These are phyloP conservation scores for Plectosphaerella cucumerina DNA, from an alignment of 2,329 filamentous ascomycete genomes.

Conservation along the genomic window DNA sequence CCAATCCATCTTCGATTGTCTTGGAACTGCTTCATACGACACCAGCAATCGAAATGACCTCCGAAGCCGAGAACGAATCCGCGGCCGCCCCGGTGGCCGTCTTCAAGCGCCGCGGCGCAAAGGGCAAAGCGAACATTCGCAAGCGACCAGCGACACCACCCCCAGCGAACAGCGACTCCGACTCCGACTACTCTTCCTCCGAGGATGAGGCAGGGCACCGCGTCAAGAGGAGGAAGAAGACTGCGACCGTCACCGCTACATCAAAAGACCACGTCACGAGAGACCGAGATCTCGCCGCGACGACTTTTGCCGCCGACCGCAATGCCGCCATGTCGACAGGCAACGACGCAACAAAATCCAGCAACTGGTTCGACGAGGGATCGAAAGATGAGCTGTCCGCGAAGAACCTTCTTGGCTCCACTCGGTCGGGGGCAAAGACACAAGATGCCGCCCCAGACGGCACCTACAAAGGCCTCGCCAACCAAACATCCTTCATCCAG, in stretches of 20 bases:
- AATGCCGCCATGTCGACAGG: constrained; percentile 57
- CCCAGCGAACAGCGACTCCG: constrained; percentile 57
- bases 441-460: constrained; percentile 47
- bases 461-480: constrained; percentile 72
- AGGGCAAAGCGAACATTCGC: constrained; percentile 71
- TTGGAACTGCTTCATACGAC: no score
- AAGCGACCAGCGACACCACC: constrained; percentile 79
- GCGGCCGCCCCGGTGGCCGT: constrained; percentile 49
- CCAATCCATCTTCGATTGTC: no score
- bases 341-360: constrained; percentile 86
- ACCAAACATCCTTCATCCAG: constrained; percentile 70
- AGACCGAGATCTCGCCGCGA: constrained; percentile 41
- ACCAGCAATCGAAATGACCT: neutral
- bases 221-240: constrained; percentile 74
- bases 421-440: constrained; percentile 29
- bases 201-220: constrained; percentile 73
- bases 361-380: constrained; percentile 86
- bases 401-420: constrained; percentile 57
- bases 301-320: constrained; percentile 58
- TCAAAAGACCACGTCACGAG: constrained; percentile 39
- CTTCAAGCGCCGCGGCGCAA: constrained; percentile 84
- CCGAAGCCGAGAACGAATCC: constrained; percentile 2
- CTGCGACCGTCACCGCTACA: constrained; percentile 61
- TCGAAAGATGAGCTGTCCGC: constrained; percentile 39
- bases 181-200: constrained; percentile 64